Base-by-base conservation (phyloP, 495 filamentous ascomycete species). In the Polyplosphaeria fusca region DNA sequence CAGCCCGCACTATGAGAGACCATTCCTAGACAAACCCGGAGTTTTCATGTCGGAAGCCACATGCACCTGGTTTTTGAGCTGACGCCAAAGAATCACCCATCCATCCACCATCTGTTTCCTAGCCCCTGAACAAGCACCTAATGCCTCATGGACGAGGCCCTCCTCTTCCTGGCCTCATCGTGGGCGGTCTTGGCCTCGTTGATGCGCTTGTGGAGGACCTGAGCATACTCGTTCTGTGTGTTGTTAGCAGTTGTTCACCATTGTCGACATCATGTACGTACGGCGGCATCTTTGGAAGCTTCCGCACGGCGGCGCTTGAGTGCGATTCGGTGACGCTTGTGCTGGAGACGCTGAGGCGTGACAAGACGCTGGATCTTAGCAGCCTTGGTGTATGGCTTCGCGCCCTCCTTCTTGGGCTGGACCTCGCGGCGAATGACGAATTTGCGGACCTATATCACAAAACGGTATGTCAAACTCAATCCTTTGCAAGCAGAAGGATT, bases 351-450 rank as follows among this genome's bases (percentile, higher is more conserved):
- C 79, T 98, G 93, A 77, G 93, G 94, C 75, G 93, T 98, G 68
- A 98, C 88, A 68, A 98, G 88, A 73, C 93, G 88, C 82, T 98
- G 93, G 79, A 98, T 98, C 79, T 87, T 89, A 71, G 93, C 92
- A 70, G 93, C 93, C 85, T 98, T 98, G 86, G 92, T 97, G 83
- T 97, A 96, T 60, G 91, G 74, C 79, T 87, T 86, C 84, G 91
- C 91, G 81, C 89, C 91, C 82, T 96, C 92, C 67, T 81, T 83
- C 86, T 74, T 95, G 66, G 88, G 87, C 74, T 86, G 80, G 72
- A 98, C 86, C 73, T 96, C 94, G 74, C 93, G 94, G 70, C 93
- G 94, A 73, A 98, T 96, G 74, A 98, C 93, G 82, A 94, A 98
- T 78, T 96, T 95, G 82, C 88, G 88, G 77, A 91, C 83, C 88